phyloP scores from a whole-genome alignment of 345 rosid species.

The Eucalyptus erythrocorys region DNA sequence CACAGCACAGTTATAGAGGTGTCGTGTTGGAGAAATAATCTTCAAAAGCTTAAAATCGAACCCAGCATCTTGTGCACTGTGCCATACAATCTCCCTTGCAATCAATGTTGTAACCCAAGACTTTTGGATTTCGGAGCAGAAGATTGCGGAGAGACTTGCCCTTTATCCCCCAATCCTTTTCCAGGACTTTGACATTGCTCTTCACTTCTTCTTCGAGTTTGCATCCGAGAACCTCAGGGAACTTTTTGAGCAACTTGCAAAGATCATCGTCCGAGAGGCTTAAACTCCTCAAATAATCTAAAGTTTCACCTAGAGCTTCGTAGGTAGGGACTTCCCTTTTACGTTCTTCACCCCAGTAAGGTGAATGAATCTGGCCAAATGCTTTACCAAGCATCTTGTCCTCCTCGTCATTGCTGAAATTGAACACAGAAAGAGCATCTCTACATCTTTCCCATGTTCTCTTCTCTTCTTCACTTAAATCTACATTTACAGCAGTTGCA shows the following conservation, averaged over 20 bases:
- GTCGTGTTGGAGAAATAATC: background rate
- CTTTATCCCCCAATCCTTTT: conserved; percentile 68
- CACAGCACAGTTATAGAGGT: background rate
- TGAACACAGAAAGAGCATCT: conserved; percentile 48
- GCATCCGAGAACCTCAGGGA: conserved; percentile 90
- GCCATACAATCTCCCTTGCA: conserved; percentile 95
- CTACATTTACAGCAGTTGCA: conserved; percentile 27
- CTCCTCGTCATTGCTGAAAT: conserved; percentile 50
- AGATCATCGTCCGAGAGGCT: conserved; percentile 59
- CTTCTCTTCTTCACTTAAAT: conserved; percentile 33
- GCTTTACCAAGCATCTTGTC: conserved; percentile 91
- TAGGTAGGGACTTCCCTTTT: conserved; percentile 45
- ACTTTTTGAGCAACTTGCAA: conserved; percentile 63
- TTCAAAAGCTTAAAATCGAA: conserved; percentile 39
- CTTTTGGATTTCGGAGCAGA: conserved; percentile 81
- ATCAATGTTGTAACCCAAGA: conserved; percentile 80
- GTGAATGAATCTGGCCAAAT: conserved; percentile 69
- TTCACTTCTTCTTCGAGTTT: conserved; percentile 57
- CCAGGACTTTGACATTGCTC: conserved; percentile 57
- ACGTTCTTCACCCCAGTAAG: conserved; percentile 89
- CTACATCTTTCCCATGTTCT: conserved; percentile 77
- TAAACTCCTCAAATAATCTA: conserved; percentile 55
- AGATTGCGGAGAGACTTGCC: conserved; percentile 62
- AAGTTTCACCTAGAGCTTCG: conserved; percentile 32
- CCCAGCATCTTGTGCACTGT: conserved; percentile 90